phyloP scores from a whole-genome alignment of 257 asterid genomes.

The Nicotiana tabacum region DNA sequence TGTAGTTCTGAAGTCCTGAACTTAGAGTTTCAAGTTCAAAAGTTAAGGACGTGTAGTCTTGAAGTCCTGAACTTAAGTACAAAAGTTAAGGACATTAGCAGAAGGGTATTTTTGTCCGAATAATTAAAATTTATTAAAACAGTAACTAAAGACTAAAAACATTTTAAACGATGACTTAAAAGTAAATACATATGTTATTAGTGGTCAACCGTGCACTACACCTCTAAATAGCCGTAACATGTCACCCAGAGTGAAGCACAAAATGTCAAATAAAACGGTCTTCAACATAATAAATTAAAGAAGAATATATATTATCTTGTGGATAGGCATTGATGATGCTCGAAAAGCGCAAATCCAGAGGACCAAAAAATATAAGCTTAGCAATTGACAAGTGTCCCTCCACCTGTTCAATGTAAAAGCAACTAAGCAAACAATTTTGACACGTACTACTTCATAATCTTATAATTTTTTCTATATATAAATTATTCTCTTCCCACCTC shows the following conservation, averaged over 20 bases:
- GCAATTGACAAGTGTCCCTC: constrained; percentile 23
- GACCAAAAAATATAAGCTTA: not conserved
- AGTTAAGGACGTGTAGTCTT: too few species aligned
- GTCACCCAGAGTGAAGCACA: not conserved
- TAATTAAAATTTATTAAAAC: too few species aligned
- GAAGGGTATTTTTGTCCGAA: too few species aligned
- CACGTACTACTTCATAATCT: constrained; percentile 16
- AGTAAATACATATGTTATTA: too few species aligned
- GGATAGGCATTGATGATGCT: not conserved
- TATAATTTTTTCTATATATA: not conserved
- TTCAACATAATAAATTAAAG: not conserved
- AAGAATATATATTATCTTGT: not conserved
- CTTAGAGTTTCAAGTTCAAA: too few species aligned
- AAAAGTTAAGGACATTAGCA: too few species aligned
- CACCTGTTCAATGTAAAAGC: constrained; percentile 21
- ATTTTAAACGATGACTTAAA: too few species aligned
- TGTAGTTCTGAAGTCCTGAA: too few species aligned
- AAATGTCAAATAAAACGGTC: not conserved
- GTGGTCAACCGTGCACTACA: too few species aligned
- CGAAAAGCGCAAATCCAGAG: not conserved
- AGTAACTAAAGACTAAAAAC: too few species aligned
- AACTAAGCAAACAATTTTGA: not conserved
- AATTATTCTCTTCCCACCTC: not conserved
- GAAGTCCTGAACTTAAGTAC: too few species aligned
- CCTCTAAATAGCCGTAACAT: too few species aligned